Evolutionary conservation across 306 rosid species (phyloP).

Genomic region (Castanea crenata): DNA sequence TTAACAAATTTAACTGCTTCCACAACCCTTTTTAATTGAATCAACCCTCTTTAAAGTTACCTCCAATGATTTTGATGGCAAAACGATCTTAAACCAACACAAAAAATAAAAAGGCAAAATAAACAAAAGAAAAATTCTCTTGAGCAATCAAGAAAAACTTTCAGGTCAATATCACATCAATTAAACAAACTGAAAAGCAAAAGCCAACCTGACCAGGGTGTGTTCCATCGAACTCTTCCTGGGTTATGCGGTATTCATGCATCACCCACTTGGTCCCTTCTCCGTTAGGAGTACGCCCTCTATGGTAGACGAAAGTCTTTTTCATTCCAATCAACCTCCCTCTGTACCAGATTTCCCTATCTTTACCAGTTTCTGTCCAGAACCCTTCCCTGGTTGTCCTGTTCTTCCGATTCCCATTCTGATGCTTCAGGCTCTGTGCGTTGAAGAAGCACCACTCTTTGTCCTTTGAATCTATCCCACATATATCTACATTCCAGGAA

Average conservation of each 20-base stretch:
- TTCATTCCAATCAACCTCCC: slow-evolving; percentile 74
- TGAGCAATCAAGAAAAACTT: too few species aligned
- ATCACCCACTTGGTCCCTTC: slow-evolving; percentile 85
- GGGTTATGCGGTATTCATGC: slow-evolving; percentile 54
- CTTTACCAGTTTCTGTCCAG: slow-evolving; percentile 95
- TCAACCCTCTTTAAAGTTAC: too few species aligned
- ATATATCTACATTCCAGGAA: slow-evolving; percentile 49
- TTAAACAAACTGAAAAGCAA: too few species aligned
- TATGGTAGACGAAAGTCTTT: slow-evolving; percentile 83
- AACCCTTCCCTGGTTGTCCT: slow-evolving; percentile 77
- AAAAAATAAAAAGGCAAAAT: too few species aligned
- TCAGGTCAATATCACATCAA: too few species aligned
- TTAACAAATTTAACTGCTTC: too few species aligned
- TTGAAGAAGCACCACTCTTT: slow-evolving; percentile 97
- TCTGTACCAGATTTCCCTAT: slow-evolving; percentile 67
- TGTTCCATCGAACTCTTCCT: too few species aligned
- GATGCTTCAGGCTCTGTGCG: slow-evolving; percentile 50
- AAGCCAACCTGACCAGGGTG: too few species aligned
- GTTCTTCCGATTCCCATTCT: slow-evolving; percentile 79
- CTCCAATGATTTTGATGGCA: too few species aligned
- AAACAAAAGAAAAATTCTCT: too few species aligned
- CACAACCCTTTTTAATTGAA: too few species aligned
- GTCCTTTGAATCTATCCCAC: slow-evolving; percentile 67
- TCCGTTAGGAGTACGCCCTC: slow-evolving; percentile 88
- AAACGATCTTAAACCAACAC: too few species aligned